These are phyloP conservation scores for Forsythia suspensa DNA, from an alignment of 257 asterid genomes.

Conservation along the genomic window DNA sequence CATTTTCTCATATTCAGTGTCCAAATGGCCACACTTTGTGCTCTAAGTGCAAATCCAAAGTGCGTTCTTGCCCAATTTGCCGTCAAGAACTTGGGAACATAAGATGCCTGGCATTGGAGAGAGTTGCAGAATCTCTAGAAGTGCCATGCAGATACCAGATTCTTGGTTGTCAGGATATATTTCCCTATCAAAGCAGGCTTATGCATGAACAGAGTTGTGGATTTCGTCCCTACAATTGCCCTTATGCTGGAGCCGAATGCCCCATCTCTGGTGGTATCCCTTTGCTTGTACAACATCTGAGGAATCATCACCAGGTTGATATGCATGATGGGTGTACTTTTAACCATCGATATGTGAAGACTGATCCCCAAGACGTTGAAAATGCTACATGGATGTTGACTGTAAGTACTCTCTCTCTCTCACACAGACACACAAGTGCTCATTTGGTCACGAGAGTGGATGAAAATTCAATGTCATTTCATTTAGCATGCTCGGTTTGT, in stretches of 20 bases:
- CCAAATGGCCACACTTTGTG: conserved; percentile 43
- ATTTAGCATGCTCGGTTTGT: not conserved
- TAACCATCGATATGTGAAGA: conserved; percentile 49
- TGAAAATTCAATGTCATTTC: not conserved
- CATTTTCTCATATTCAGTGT: conserved; percentile 29
- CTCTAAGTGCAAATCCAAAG: conserved; percentile 32
- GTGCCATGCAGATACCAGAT: conserved; percentile 41
- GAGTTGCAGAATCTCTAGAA: conserved; percentile 43
- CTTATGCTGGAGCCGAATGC: conserved; percentile 50
- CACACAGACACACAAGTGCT: not conserved
- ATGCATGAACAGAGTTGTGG: conserved; percentile 41
- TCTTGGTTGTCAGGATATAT: conserved; percentile 41
- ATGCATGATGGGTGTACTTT: conserved; percentile 45
- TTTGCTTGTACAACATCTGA: conserved; percentile 36
- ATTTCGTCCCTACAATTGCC: conserved; percentile 41
- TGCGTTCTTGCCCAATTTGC: conserved; percentile 41
- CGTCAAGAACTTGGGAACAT: conserved; percentile 52
- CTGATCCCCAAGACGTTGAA: conserved; percentile 43
- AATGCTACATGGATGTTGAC: conserved; percentile 50
- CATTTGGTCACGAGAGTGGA: not conserved
- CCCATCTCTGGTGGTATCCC: conserved; percentile 34
- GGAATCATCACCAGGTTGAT: conserved; percentile 46
- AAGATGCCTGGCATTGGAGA: conserved; percentile 50
- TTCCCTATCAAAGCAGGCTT: conserved; percentile 35
- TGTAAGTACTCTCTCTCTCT: conserved; percentile 24